A percentile compares a stretch with the other conserved stretches of the same genome.
phyloP scores from a whole-genome alignment of 2,329 filamentous ascomycete genomes.

The Alternaria gaisen region DNA sequence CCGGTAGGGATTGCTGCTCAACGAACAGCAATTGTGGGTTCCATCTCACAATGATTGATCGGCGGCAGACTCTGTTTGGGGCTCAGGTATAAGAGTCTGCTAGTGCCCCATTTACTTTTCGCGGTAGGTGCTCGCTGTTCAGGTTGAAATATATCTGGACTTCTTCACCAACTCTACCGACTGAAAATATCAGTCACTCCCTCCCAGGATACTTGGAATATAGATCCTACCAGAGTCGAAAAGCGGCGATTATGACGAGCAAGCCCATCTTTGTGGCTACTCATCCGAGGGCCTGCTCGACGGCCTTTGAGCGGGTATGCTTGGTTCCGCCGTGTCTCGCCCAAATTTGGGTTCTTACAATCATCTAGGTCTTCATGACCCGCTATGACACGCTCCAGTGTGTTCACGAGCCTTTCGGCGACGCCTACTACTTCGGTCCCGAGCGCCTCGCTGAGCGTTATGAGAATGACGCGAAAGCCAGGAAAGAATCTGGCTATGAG shows the following conservation, averaged over 20 bases:
- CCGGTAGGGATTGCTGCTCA: slow-evolving; percentile 25
- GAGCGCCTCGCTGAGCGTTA: slow-evolving; percentile 85
- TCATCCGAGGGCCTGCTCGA: slow-evolving; percentile 93
- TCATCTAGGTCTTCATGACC: slow-evolving; percentile 84
- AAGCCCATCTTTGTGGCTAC: slow-evolving; percentile 92
- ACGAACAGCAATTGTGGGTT: slow-evolving; percentile 40
- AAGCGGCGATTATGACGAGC: slow-evolving; percentile 66
- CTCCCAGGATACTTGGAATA: slow-evolving; percentile 38
- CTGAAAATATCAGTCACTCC: background rate
- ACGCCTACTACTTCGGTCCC: slow-evolving; percentile 95
- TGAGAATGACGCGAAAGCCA: slow-evolving; percentile 69
- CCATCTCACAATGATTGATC: slow-evolving; percentile 9
- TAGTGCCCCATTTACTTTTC: slow-evolving; percentile 28
- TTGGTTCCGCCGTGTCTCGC: slow-evolving; percentile 7
- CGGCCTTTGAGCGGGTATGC: slow-evolving; percentile 90
- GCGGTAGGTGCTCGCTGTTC: slow-evolving; percentile 32
- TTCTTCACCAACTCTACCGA: slow-evolving; percentile 4
- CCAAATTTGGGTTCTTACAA: slow-evolving; percentile 15
- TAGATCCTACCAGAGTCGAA: slow-evolving; percentile 24
- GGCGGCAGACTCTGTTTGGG: slow-evolving; percentile 13
- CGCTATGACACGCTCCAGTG: slow-evolving; percentile 81
- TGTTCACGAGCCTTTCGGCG: slow-evolving; percentile 95
- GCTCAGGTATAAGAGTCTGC: slow-evolving; percentile 36
- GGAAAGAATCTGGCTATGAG: slow-evolving; percentile 69
- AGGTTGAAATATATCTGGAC: slow-evolving; percentile 43